These are phyloP conservation scores for Scenedesmus sp. DNA, from an alignment of 163 green algal genomes.

Conservation along the genomic window DNA sequence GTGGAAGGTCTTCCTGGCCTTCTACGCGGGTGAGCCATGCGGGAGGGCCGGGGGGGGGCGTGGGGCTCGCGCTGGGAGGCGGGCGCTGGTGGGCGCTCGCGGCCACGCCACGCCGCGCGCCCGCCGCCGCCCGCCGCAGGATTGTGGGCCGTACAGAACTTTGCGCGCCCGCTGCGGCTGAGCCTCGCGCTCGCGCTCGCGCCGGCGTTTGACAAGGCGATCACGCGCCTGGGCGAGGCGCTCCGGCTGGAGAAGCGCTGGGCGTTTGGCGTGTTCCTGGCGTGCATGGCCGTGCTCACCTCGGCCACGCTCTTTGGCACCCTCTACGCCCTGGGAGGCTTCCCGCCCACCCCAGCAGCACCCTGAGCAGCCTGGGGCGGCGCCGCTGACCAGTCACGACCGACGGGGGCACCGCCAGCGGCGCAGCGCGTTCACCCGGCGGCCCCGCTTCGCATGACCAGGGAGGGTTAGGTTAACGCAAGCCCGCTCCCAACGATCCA, in stretches of 20 bases:
- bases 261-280: slow-evolving; percentile 48
- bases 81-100: not conserved
- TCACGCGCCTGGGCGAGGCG: slow-evolving; percentile 44
- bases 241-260: slow-evolving; percentile 39
- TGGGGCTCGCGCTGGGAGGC: not conserved
- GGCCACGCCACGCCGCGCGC: not conserved
- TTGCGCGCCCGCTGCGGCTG: slow-evolving; percentile 65
- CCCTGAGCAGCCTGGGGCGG: too few relatives aligned
- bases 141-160: slow-evolving; percentile 57
- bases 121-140: slow-evolving; percentile 13
- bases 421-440: too few relatives aligned
- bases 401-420: too few relatives aligned
- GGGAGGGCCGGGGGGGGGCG: not conserved
- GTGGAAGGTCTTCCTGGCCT: slow-evolving; percentile 64
- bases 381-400: too few relatives aligned
- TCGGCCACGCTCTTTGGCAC: slow-evolving; percentile 18
- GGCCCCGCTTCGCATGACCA: too few relatives aligned
- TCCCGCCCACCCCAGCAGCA: too few relatives aligned
- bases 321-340: slow-evolving; percentile 36
- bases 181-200: slow-evolving; percentile 60
- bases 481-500: too few relatives aligned
- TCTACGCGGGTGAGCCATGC: slow-evolving; percentile 50
- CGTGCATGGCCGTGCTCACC: slow-evolving; percentile 22
- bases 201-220: slow-evolving; percentile 62
- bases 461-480: too few relatives aligned